A percentile compares a stretch with the other conserved stretches of the same genome.
Evolutionary conservation across 108 stramenopile genomes (phyloP).

Genomic region (Bacterosira constricta): DNA sequence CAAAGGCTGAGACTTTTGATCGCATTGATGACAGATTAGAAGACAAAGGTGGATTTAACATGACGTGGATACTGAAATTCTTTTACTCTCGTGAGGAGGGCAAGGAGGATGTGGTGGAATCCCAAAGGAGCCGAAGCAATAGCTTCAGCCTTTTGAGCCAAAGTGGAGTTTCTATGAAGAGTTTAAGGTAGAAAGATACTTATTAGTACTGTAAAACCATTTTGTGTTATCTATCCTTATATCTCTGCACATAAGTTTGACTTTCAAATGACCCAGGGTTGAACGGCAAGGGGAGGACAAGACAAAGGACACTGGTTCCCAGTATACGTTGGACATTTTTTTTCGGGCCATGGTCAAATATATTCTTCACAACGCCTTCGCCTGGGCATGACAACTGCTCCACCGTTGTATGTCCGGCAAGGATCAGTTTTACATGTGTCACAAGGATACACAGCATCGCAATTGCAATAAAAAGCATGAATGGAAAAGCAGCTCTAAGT

Average conservation of each 20-base stretch:
- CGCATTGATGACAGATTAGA: conserved; percentile 75
- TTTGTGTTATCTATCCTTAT: conserved; percentile 12
- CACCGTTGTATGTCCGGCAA: conserved; percentile 35
- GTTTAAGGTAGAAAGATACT: conserved; percentile 11
- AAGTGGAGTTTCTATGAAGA: conserved; percentile 43
- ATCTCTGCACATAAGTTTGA: neutral
- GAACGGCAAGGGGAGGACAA: conserved; percentile 22
- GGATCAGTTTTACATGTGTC: conserved; percentile 27
- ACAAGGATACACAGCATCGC: conserved; percentile 33
- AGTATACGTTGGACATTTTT: conserved; percentile 33
- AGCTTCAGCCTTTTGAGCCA: conserved; percentile 60
- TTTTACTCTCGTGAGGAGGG: conserved; percentile 60
- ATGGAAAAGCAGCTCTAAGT: conserved; percentile 38
- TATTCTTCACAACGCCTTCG: conserved; percentile 8
- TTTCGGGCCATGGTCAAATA: conserved; percentile 35
- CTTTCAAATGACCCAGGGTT: neutral
- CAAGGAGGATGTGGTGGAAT: conserved; percentile 30
- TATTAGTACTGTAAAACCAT: neutral
- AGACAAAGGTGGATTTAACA: conserved; percentile 78
- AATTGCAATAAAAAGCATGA: conserved; percentile 37
- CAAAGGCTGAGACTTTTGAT: conserved; percentile 80
- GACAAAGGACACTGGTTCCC: conserved; percentile 12
- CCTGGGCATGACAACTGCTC: conserved; percentile 33
- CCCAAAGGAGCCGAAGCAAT: conserved; percentile 88
- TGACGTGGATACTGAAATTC: conserved; percentile 80